Conservation (phyloP, 768 basidiomycete genomes). For the Albatrellus ellisii region DNA sequence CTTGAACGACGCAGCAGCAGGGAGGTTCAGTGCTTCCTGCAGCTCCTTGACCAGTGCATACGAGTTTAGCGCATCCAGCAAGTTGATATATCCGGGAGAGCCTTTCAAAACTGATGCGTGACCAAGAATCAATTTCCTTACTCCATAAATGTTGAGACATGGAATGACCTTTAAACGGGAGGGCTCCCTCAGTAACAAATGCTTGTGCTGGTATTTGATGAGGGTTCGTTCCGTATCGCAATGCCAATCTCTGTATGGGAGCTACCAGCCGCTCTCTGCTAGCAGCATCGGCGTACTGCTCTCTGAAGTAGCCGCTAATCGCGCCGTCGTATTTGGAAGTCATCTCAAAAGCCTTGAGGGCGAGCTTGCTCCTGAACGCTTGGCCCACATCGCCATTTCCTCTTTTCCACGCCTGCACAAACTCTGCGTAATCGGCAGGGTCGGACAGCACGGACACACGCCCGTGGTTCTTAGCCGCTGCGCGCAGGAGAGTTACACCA, state of each 20-base stretch:
- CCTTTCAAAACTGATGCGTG: slow-evolving; percentile 78
- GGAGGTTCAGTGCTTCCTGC: slow-evolving; percentile 71
- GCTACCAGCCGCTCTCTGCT: slow-evolving; percentile 48
- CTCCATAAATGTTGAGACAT: neutral
- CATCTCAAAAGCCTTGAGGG: slow-evolving; percentile 95
- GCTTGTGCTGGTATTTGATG: slow-evolving; percentile 99
- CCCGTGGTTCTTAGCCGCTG: slow-evolving; percentile 96
- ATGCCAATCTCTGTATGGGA: slow-evolving; percentile 67
- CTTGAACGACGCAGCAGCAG: slow-evolving; percentile 98
- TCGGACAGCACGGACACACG: slow-evolving; percentile 85
- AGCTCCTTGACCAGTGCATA: slow-evolving; percentile 94
- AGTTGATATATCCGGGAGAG: slow-evolving; percentile 97
- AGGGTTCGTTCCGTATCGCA: slow-evolving; percentile 96
- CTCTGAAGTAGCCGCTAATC: slow-evolving; percentile 92
- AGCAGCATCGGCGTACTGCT: slow-evolving; percentile 86
- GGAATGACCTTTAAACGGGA: slow-evolving; percentile 81
- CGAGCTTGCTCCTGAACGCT: slow-evolving; percentile 60
- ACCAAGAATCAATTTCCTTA: slow-evolving; percentile 4
- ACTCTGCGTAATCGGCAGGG: slow-evolving; percentile 75
- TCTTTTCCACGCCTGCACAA: slow-evolving; percentile 65
- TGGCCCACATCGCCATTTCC: slow-evolving; percentile 67
- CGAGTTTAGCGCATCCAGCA: slow-evolving; percentile 93
- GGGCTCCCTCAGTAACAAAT: slow-evolving; percentile 73
- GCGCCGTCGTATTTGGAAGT: slow-evolving; percentile 92
- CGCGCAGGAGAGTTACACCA: slow-evolving; percentile 92